Evolutionary conservation across 2,329 filamentous ascomycete genomes (phyloP).

Genomic region (Colletotrichum trifolii): DNA sequence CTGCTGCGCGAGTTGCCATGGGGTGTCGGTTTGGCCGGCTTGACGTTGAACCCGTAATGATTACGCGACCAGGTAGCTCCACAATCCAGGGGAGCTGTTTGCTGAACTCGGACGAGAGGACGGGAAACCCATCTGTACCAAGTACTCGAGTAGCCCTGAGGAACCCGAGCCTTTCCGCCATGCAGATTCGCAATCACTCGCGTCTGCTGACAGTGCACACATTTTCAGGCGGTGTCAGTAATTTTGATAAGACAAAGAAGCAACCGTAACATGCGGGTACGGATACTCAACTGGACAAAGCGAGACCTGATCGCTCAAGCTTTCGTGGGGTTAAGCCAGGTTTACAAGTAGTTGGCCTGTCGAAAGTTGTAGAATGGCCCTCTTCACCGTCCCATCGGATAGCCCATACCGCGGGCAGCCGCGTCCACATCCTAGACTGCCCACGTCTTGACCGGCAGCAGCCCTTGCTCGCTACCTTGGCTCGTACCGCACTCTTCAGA

Average conservation of each 20-base stretch:
- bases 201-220: too few species aligned
- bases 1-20: not conserved
- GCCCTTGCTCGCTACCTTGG: not conserved
- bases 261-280: not conserved
- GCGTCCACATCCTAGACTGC: constrained; percentile 26
- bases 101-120: not conserved
- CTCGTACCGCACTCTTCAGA: constrained; percentile 7
- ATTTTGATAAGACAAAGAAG: too few species aligned
- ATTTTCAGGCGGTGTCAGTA: too few species aligned
- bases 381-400: constrained; percentile 33
- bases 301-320: constrained; percentile 34
- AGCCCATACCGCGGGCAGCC: constrained; percentile 34
- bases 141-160: too few species aligned
- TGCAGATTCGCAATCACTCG: too few species aligned
- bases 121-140: too few species aligned
- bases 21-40: not conserved
- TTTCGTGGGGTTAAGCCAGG: constrained; percentile 34
- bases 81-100: constrained; percentile 16
- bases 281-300: constrained; percentile 22
- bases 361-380: constrained; percentile 21
- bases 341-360: constrained; percentile 21
- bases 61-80: constrained; percentile 19
- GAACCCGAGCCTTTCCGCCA: too few species aligned
- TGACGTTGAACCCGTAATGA: not conserved
- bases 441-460: constrained; percentile 9